Percentiles rank a stretch among this genome's conserved stretches.
Conservation (phyloP, 208 protist species). For the Porcisia hertigi region DNA sequence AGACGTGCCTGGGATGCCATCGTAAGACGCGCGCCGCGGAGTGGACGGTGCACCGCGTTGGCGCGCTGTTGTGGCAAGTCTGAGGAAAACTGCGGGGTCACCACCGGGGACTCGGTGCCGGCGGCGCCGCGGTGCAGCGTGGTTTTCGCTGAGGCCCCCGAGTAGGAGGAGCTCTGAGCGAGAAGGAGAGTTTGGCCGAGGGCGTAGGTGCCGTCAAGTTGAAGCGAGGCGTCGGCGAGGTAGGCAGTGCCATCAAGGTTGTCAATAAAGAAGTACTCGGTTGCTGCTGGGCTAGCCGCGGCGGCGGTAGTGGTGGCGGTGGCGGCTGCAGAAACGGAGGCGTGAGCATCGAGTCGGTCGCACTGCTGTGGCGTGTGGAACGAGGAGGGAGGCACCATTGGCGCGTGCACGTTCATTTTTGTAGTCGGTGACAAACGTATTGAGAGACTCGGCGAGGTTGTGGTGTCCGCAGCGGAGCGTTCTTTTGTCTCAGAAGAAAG, state of each 20-base stretch:
- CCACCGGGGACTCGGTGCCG: slow-evolving; percentile 15
- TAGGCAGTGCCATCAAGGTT: slow-evolving; percentile 65
- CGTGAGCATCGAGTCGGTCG: neutral
- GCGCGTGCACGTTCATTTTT: slow-evolving; percentile 13
- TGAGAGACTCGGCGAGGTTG: neutral
- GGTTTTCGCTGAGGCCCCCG: slow-evolving; percentile 8
- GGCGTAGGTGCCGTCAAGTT: slow-evolving; percentile 45
- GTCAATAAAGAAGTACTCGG: slow-evolving; percentile 57
- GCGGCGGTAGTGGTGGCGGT: slow-evolving; percentile 3
- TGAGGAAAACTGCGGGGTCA: slow-evolving; percentile 18
- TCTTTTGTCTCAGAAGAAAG: neutral
- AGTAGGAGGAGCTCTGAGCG: slow-evolving; percentile 26
- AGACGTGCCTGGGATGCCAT: slow-evolving; percentile 1
- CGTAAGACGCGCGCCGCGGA: slow-evolving; percentile 10
- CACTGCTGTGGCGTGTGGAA: slow-evolving; percentile 8
- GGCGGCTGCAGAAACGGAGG: neutral
- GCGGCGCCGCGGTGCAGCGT: neutral
- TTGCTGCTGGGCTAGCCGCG: slow-evolving; percentile 1
- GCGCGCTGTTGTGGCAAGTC: slow-evolving; percentile 12
- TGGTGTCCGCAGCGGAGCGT: neutral
- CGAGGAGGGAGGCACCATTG: neutral
- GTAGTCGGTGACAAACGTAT: slow-evolving; percentile 4
- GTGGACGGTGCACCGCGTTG: slow-evolving; percentile 13
- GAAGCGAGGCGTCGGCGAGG: slow-evolving; percentile 44
- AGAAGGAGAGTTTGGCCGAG: slow-evolving; percentile 59